Evolutionary conservation across 257 asterid species (phyloP).

Genomic region (Perilla frutescens): DNA sequence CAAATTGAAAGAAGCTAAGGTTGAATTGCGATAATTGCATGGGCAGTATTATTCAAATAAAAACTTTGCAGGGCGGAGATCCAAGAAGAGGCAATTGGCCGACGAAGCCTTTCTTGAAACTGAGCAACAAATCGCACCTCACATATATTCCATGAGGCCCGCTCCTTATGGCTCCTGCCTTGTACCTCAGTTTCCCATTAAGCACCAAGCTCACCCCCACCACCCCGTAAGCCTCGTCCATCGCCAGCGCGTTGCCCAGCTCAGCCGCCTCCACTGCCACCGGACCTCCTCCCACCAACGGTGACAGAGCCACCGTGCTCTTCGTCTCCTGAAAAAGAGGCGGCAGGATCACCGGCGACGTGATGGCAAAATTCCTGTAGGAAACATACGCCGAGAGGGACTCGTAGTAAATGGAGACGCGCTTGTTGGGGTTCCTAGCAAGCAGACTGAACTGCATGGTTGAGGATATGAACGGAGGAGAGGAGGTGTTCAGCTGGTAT

Average conservation of each 20-base stretch:
- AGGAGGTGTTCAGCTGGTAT: constrained; percentile 50
- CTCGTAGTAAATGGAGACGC: constrained; percentile 55
- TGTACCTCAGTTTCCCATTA: constrained; percentile 55
- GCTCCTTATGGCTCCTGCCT: constrained; percentile 44
- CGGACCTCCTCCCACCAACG: constrained; percentile 55
- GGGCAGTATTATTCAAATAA: constrained; percentile 14
- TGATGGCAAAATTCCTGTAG: constrained; percentile 59
- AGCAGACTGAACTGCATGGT: constrained; percentile 66
- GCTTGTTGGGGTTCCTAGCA: constrained; percentile 62
- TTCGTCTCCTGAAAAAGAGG: constrained; percentile 54
- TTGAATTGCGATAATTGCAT: too few relatives aligned
- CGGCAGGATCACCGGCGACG: constrained; percentile 55
- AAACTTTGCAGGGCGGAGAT: constrained; percentile 51
- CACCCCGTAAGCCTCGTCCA: constrained; percentile 64
- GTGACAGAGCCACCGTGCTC: constrained; percentile 70
- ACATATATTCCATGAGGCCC: constrained; percentile 47
- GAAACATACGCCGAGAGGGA: constrained; percentile 57
- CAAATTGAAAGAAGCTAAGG: too few relatives aligned
- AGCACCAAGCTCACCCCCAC: constrained; percentile 60
- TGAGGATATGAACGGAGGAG: constrained; percentile 53
- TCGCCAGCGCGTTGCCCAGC: constrained; percentile 44
- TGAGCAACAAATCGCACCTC: constrained; percentile 61
- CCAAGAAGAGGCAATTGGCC: constrained; percentile 63
- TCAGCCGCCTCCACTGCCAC: constrained; percentile 57
- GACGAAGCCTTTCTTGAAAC: constrained; percentile 48